Evolutionary conservation across 2,329 filamentous ascomycete genomes (phyloP).

Genomic region (Pseudocercospora musae): DNA sequence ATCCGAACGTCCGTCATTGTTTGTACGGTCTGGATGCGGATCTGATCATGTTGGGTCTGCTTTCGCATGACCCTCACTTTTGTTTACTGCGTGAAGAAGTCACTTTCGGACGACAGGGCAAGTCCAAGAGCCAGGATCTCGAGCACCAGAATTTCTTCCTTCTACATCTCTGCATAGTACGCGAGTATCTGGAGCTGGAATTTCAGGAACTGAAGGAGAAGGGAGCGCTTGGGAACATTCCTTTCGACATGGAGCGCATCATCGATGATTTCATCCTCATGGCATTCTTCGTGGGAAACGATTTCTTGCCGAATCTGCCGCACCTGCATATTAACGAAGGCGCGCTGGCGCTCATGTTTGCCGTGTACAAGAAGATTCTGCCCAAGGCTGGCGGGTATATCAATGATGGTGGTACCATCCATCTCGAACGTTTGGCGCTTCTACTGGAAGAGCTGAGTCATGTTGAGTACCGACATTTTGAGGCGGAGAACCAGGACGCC

Average conservation of each 20-base stretch:
- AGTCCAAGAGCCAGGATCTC: slow-evolving; percentile 88
- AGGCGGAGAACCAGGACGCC: slow-evolving; percentile 81
- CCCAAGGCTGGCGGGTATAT: slow-evolving; percentile 90
- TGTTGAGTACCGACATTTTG: slow-evolving; percentile 89
- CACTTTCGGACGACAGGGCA: slow-evolving; percentile 85
- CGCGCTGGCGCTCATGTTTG: slow-evolving; percentile 94
- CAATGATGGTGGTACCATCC: slow-evolving; percentile 91
- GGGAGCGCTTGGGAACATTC: slow-evolving; percentile 63
- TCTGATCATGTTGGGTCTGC: slow-evolving; percentile 94
- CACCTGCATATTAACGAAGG: slow-evolving; percentile 98
- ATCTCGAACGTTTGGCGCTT: slow-evolving; percentile 71
- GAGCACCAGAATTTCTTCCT: slow-evolving; percentile 99
- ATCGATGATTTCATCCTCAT: slow-evolving; percentile 99
- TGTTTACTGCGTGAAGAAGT: slow-evolving; percentile 96
- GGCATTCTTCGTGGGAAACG: slow-evolving; percentile 99
- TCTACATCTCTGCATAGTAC: slow-evolving; percentile 93
- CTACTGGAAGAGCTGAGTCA: slow-evolving; percentile 81
- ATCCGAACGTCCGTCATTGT: slow-evolving; percentile 91
- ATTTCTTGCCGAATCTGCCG: slow-evolving; percentile 95
- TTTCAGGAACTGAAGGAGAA: slow-evolving; percentile 86
- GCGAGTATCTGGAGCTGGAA: slow-evolving; percentile 94
- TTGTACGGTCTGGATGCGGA: slow-evolving; percentile 96
- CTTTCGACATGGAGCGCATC: slow-evolving; percentile 89
- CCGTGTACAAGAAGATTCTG: slow-evolving; percentile 86
- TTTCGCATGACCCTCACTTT: slow-evolving; percentile 98